Evolutionary conservation across 257 asterid genomes (phyloP).

Genomic region (Striga asiatica): DNA sequence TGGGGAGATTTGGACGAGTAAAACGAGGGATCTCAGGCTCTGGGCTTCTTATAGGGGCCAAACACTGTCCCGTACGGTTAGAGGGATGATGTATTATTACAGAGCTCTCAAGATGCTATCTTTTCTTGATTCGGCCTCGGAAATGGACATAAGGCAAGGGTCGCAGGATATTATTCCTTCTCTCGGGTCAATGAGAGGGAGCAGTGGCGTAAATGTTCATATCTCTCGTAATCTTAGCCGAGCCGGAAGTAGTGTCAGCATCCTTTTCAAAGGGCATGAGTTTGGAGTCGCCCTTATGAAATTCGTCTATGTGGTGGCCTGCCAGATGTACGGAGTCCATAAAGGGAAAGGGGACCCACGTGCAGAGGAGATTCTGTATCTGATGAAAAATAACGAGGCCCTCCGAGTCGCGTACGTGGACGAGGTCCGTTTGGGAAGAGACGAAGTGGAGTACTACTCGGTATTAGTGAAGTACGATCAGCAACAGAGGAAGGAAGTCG

Average conservation of each 20-base stretch:
- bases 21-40: slow-evolving; percentile 61
- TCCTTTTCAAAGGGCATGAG: slow-evolving; percentile 64
- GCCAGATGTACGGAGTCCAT: slow-evolving; percentile 93
- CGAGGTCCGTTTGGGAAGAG: slow-evolving; percentile 66
- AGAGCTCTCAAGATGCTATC: slow-evolving; percentile 92
- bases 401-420: slow-evolving; percentile 92
- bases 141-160: slow-evolving; percentile 74
- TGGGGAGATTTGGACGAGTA: slow-evolving; percentile 52
- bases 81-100: slow-evolving; percentile 97
- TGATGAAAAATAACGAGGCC: slow-evolving; percentile 86
- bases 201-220: slow-evolving; percentile 21
- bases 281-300: slow-evolving; percentile 80
- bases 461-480: slow-evolving; percentile 93
- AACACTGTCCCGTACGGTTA: slow-evolving; percentile 81
- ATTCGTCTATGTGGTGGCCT: slow-evolving; percentile 76
- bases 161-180: slow-evolving; percentile 44
- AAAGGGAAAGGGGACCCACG: slow-evolving; percentile 66
- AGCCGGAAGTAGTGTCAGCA: slow-evolving; percentile 66
- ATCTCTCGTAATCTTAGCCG: slow-evolving; percentile 42
- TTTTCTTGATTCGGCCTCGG: slow-evolving; percentile 80
- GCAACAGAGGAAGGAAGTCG: slow-evolving; percentile 59
- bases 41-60: slow-evolving; percentile 99
- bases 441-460: slow-evolving; percentile 66
- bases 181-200: slow-evolving; percentile 33
- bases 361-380: slow-evolving; percentile 68